Base-by-base conservation (phyloP, 495 filamentous ascomycete species). In the Xylaria scruposa region DNA sequence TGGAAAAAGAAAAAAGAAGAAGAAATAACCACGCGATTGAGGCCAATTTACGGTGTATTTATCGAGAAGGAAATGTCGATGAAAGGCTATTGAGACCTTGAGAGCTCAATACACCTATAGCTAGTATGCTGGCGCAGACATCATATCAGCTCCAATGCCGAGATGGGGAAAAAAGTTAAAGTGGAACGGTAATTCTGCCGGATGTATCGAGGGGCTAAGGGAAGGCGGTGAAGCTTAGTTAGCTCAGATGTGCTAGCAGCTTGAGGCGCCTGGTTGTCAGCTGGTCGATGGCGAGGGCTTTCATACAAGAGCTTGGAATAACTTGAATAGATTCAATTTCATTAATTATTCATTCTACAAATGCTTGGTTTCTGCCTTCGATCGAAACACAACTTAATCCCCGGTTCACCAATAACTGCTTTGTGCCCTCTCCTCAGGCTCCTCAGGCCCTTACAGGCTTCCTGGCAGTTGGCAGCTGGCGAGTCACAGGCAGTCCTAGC, bases 81-180 rank as follows among this genome's bases (percentile, higher is more conserved):
- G 1, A 26, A 36, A 62, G 33, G 33, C 36, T 36, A 59, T 59
- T 15, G 15, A 19, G 19, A 36, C 26, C 36, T 19, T 19, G 44
- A 47, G 17, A 47, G 44, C 44, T n/a, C 44, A 47, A 7, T 47
- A 47, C 17, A 19, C 44, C 44, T 19, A 47, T 19, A 17, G 38
- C 15, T 47, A 47, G n/a, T 47, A 47, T 47, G 42, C 42, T 46
- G 42, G 42, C 42, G 38, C 10, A 42, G 38, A 42, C 10, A 12
- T 42, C 38, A 13, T 42, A 12, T 10, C 21, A 53, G 21, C 21
- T 24, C 21, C 49, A 12, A 51, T 53, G 49, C 21, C 10, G 51
- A 3, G 2, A 42, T 42, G 33, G 31, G 63, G 47, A n/a, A 67
- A 67, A 67, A 67, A 53, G 63, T 67, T 67, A 38, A 42, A 67